phyloP scores from a whole-genome alignment of 352 stramenopile genomes.

The Phytophthora nicotianae region DNA sequence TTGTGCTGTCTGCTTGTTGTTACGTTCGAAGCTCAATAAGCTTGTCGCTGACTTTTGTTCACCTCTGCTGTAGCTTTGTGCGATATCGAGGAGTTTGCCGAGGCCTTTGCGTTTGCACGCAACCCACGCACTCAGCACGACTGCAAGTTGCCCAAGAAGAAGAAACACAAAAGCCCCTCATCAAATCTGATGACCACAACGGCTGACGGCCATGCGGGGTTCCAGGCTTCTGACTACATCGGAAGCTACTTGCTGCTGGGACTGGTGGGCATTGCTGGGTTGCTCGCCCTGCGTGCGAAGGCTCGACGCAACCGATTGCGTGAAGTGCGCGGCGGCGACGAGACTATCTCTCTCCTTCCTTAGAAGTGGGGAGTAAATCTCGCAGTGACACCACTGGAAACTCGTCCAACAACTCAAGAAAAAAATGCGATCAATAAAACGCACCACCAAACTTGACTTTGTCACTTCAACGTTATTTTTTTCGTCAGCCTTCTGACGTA shows the following conservation, averaged over 20 bases:
- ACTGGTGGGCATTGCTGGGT: conserved; percentile 55
- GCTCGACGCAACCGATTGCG: conserved; percentile 33
- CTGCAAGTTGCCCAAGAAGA: conserved; percentile 49
- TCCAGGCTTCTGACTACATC: conserved; percentile 46
- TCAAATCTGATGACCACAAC: conserved; percentile 34
- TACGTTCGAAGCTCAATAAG: background rate
- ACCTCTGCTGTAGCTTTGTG: conserved; percentile 45
- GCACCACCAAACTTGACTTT: no score
- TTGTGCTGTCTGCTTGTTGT: background rate
- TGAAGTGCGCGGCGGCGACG: conserved; percentile 11
- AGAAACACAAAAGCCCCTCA: conserved; percentile 22
- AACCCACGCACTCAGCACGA: conserved; percentile 52
- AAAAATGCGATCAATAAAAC: conserved; percentile 28
- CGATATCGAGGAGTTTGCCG: conserved; percentile 62
- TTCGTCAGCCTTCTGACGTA: conserved; percentile 15
- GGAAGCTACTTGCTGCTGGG: conserved; percentile 61
- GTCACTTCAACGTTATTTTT: background rate
- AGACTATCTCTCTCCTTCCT: conserved; percentile 36
- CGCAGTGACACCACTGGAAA: background rate
- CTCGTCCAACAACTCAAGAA: conserved; percentile 1
- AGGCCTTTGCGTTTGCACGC: conserved; percentile 64
- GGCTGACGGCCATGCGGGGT: conserved; percentile 11
- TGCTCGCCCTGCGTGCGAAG: conserved; percentile 52
- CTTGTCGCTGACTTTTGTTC: conserved; percentile 9
- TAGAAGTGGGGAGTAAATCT: conserved; percentile 11